These are phyloP conservation scores for Pugionium dolabratum DNA, from an alignment of 345 rosid genomes.

Conservation along the genomic window DNA sequence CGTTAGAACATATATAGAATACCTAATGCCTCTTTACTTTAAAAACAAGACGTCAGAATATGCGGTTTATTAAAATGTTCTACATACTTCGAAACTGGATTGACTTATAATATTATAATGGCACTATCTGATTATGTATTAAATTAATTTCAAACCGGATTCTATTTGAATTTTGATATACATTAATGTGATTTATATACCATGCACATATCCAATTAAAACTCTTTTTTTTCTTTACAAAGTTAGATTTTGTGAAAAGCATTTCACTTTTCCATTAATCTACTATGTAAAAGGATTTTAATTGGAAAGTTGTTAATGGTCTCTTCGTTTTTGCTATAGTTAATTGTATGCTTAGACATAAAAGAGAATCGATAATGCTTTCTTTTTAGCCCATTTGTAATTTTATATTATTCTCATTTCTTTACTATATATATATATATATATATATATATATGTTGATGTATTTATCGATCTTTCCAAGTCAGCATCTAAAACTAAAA, in stretches of 20 bases:
- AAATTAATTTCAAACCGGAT: background rate
- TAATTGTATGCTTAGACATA: constrained; percentile 6
- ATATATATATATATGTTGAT: background rate
- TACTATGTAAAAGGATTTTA: constrained; percentile 3
- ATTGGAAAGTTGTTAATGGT: constrained; percentile 41
- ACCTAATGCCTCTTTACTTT: background rate
- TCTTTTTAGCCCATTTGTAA: constrained; percentile 22
- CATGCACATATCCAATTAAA: constrained; percentile 3
- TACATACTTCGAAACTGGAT: constrained; percentile 33
- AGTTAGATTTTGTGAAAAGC: constrained; percentile 33
- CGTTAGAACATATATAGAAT: constrained; percentile 3
- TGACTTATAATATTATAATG: constrained; percentile 27
- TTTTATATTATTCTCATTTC: constrained; percentile 17
- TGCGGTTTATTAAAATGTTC: constrained; percentile 29
- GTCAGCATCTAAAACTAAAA: constrained; percentile 16
- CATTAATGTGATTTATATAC: constrained; percentile 4
- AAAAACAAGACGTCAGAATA: constrained; percentile 5
- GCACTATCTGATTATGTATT: constrained; percentile 11
- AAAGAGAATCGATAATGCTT: constrained; percentile 18
- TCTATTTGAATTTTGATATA: constrained; percentile 4
- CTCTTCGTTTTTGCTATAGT: constrained; percentile 25
- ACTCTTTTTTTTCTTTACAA: background rate
- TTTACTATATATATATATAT: constrained; percentile 9
- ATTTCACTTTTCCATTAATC: constrained; percentile 30
- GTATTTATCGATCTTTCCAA: background rate